A percentile compares a stretch with the other conserved stretches of the same genome.
These are phyloP conservation scores for Mimosa pudica DNA, from an alignment of 306 rosid species.

Conservation along the genomic window DNA sequence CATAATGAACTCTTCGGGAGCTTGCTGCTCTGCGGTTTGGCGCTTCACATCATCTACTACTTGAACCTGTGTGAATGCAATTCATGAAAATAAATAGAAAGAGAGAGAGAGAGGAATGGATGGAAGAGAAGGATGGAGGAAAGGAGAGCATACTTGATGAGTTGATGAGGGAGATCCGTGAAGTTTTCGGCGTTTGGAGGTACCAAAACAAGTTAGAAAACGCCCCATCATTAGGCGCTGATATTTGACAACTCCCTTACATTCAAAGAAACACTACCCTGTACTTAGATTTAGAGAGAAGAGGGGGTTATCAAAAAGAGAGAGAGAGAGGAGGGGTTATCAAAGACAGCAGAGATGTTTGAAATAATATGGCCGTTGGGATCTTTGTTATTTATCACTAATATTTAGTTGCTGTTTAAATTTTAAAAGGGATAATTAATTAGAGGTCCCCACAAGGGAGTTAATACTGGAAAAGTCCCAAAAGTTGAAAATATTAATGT, in stretches of 20 bases:
- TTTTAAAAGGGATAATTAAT: too few species aligned
- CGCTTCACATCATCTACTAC: slow-evolving; percentile 36
- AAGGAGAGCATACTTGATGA: slow-evolving; percentile 36
- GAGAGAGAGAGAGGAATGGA: background rate
- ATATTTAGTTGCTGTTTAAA: background rate
- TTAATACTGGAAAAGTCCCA: too few species aligned
- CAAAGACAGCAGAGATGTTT: background rate
- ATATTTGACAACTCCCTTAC: slow-evolving; percentile 35
- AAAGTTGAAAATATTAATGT: too few species aligned
- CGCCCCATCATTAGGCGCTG: slow-evolving; percentile 52
- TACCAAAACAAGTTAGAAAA: slow-evolving; percentile 54
- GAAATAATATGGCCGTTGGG: slow-evolving; percentile 58
- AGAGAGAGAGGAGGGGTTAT: too few species aligned
- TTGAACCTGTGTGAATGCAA: slow-evolving; percentile 34
- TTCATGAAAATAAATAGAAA: background rate
- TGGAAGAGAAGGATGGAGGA: background rate
- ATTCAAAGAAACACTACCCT: background rate
- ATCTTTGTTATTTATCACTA: background rate
- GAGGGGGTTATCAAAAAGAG: background rate
- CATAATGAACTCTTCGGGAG: slow-evolving; percentile 26
- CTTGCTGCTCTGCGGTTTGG: slow-evolving; percentile 35
- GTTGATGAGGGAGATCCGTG: background rate
- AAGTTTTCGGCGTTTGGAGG: slow-evolving; percentile 43
- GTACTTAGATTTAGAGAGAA: too few species aligned
- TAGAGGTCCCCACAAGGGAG: too few species aligned